A percentile compares a stretch with the other conserved stretches of the same genome.
Evolutionary conservation across 1,284 basidiomycete species (phyloP).

Genomic region (Pterulicium gracile): DNA sequence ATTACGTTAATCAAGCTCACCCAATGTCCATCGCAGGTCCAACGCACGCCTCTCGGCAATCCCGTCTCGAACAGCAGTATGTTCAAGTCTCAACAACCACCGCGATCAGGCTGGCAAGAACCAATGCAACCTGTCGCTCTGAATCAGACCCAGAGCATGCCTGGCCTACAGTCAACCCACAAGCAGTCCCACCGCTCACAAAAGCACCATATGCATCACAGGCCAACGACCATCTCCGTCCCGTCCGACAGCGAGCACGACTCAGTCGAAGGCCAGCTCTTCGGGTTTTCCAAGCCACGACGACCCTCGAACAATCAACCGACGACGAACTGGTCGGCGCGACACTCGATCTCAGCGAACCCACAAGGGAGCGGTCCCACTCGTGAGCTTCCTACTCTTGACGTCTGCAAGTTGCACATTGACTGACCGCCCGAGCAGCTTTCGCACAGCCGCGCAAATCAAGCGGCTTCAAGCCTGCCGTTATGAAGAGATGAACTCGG

Average conservation of each 20-base stretch:
- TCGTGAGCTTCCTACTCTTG: too few species aligned
- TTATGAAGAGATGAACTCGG: background rate
- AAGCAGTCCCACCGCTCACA: background rate
- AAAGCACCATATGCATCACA: background rate
- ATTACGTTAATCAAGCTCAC: background rate
- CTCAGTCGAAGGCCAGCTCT: background rate
- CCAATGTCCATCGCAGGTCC: slow-evolving; percentile 36
- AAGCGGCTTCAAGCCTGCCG: background rate
- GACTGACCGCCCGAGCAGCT: background rate
- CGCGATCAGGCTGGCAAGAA: background rate
- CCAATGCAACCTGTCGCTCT: background rate
- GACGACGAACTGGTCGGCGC: too few species aligned
- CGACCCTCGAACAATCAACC: too few species aligned
- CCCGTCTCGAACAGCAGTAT: slow-evolving; percentile 21
- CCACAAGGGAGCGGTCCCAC: too few species aligned
- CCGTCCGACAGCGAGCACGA: slow-evolving; percentile 1
- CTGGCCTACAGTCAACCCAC: too few species aligned
- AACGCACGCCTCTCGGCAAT: slow-evolving; percentile 58
- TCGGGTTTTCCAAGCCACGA: background rate
- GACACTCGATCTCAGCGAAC: too few species aligned
- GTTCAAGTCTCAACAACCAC: background rate
- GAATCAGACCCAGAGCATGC: background rate
- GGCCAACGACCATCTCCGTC: background rate
- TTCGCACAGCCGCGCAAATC: background rate
- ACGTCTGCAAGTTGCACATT: too few species aligned